Evolutionary conservation across 176 grass and related monocot genomes (phyloP), one percentile per base, ranked within the genome.

Genomic region (Aegilops speltoides): DNA sequence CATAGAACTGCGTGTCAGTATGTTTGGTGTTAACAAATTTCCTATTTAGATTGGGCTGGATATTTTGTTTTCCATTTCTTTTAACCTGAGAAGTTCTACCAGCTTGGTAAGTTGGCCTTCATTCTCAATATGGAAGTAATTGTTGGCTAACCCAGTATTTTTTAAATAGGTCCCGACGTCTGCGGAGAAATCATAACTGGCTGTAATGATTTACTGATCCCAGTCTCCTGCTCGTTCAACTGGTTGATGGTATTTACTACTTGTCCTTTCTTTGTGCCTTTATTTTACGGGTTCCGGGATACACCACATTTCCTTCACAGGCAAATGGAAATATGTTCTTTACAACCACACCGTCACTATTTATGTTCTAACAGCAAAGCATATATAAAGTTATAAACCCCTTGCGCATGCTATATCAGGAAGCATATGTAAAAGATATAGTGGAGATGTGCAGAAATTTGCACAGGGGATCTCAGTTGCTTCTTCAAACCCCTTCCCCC

Each of bases 191-290:
- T 34, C 79, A 72, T 37, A 26, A 64, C 13, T 2, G 41, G 25
- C 52, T 82, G 62, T 86, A 52, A 64, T 86, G 26, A 32, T 79
- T 24, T 82, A 71, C 61, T 77, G 26, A 71, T 71, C 40, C n/a
- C 8, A 40, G 19, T 20, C 17, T 70, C n/a, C 67, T 25, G 37
- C 45, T 54, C 73, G 23, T 84, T 83, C 36, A 29, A 32, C 70
- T 77, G 33, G 65, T 20, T 78, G 19, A 78, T 78, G 88, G 72
- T 83, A 86, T 29, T 26, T 70, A 59, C 23, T 70, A 59, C 23
- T 20, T 69, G 48, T 50, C 10, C 67, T 56, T 73, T 84, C 19
- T 28, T 7, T 75, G 38, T 74, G 41, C 2, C 71, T 46, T 41
- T 37, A 7, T 70, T 70, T n/a, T 61, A n/a, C 6, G 71, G 41